Conservation (phyloP, 139 green algal species). For the Monoraphidium neglectum region DNA sequence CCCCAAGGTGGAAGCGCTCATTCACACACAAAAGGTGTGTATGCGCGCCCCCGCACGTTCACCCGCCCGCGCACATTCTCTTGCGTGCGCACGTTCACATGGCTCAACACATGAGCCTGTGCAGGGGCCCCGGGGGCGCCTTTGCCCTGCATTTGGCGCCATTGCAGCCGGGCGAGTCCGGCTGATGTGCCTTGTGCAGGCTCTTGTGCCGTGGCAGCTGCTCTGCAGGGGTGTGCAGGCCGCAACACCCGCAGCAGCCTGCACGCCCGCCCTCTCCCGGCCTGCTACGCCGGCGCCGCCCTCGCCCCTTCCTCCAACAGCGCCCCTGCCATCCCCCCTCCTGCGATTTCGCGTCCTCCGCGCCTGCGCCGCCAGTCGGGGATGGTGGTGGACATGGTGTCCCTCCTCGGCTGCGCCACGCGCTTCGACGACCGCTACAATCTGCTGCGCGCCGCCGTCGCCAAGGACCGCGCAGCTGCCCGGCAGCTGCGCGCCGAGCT, state of each 20-base stretch:
- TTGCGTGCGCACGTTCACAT: not conserved
- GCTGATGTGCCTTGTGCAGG: not conserved
- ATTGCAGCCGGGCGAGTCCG: not conserved
- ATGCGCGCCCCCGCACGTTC: not conserved
- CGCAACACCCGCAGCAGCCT: too few relatives aligned
- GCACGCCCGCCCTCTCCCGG: not conserved
- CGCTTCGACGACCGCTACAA: slow-evolving; percentile 50
- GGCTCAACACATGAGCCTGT: not conserved
- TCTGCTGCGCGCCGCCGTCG: slow-evolving; percentile 10
- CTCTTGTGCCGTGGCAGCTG: not conserved
- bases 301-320: not conserved
- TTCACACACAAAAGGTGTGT: slow-evolving; percentile 45
- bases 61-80: not conserved
- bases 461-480: slow-evolving; percentile 1
- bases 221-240: too few relatives aligned
- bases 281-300: not conserved
- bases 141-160: not conserved
- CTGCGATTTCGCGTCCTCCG: not conserved
- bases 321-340: not conserved
- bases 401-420: slow-evolving; percentile 25
- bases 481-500: slow-evolving; percentile 18
- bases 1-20: slow-evolving; percentile 41
- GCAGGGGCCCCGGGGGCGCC: not conserved
- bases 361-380: slow-evolving; percentile 13
- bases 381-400: slow-evolving; percentile 53